A percentile compares a stretch with the other conserved stretches of the same genome.
Conservation (phyloP, 768 basidiomycete species). For the Exidia glandulosa region DNA sequence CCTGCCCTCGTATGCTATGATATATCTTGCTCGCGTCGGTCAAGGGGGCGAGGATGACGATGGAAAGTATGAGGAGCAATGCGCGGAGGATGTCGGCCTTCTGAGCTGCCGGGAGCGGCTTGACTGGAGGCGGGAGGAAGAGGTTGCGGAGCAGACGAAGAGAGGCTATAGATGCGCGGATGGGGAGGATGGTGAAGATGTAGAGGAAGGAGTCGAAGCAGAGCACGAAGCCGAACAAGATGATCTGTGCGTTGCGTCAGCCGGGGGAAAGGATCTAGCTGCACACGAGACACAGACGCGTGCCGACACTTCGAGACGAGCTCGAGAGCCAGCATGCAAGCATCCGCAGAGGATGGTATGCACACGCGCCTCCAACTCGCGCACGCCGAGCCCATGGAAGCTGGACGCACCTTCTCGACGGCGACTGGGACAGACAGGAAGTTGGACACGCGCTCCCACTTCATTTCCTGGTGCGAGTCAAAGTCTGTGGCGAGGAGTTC, state of each 20-base stretch:
- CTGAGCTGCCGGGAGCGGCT: conserved; percentile 69
- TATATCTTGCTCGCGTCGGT: conserved; percentile 98
- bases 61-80: conserved; percentile 61
- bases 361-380: too few species aligned
- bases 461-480: conserved; percentile 86
- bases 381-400: too few species aligned
- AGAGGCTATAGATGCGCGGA: conserved; percentile 63
- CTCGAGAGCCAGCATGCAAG: too few species aligned
- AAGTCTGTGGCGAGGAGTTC: conserved; percentile 88
- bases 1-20: conserved; percentile 93
- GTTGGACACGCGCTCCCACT: conserved; percentile 94
- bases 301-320: too few species aligned
- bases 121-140: conserved; percentile 33
- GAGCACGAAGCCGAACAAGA: conserved; percentile 83
- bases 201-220: conserved; percentile 97
- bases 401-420: conserved; percentile 71
- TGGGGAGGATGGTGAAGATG: conserved; percentile 94
- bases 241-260: conserved; percentile 43
- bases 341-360: too few species aligned
- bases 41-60: conserved; percentile 63
- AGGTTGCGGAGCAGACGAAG: conserved; percentile 42
- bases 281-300: too few species aligned
- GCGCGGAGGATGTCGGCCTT: conserved; percentile 87
- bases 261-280: too few species aligned
- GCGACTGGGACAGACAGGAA: conserved; percentile 88